phyloP scores from a whole-genome alignment of 2,329 filamentous ascomycete species.

The Pseudocercospora macadamiae region DNA sequence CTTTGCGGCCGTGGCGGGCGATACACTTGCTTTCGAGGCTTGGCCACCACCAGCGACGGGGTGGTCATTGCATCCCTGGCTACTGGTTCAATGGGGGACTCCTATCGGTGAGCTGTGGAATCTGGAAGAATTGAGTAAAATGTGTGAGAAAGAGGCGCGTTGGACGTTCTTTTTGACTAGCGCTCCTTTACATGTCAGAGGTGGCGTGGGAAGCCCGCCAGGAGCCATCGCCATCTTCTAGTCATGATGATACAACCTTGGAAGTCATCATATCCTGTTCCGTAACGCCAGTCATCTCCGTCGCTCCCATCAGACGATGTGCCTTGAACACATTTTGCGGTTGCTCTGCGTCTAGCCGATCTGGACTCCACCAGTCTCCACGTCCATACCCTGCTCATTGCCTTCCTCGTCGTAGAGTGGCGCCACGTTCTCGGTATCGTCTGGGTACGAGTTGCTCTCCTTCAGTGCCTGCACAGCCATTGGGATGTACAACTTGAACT shows the following conservation, averaged over 20 bases:
- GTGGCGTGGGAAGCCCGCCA: constrained; percentile 34
- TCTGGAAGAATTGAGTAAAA: constrained; percentile 41
- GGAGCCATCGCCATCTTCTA: constrained; percentile 40
- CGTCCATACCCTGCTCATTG: not conserved
- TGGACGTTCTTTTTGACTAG: constrained; percentile 48
- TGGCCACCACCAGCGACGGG: constrained; percentile 31
- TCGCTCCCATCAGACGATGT: not conserved
- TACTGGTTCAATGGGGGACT: constrained; percentile 43
- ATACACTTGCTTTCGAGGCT: constrained; percentile 40
- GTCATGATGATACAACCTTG: not conserved
- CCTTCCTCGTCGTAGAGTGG: not conserved
- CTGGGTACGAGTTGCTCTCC: not conserved
- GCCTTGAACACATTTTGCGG: not conserved
- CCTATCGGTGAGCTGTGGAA: constrained; percentile 48
- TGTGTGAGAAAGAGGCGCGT: constrained; percentile 39
- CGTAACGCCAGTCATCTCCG: not conserved
- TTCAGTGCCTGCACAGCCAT: not conserved
- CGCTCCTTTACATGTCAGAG: constrained; percentile 44
- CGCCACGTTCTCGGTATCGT: not conserved
- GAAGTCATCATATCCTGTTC: not conserved
- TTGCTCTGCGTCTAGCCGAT: too few relatives aligned
- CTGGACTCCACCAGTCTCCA: not conserved
- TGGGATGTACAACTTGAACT: not conserved
- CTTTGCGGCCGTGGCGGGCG: constrained; percentile 41
- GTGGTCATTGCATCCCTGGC: constrained; percentile 41